Base-by-base conservation (phyloP, 139 green algal genomes). In the Chlamydomonas sphaeroides region DNA sequence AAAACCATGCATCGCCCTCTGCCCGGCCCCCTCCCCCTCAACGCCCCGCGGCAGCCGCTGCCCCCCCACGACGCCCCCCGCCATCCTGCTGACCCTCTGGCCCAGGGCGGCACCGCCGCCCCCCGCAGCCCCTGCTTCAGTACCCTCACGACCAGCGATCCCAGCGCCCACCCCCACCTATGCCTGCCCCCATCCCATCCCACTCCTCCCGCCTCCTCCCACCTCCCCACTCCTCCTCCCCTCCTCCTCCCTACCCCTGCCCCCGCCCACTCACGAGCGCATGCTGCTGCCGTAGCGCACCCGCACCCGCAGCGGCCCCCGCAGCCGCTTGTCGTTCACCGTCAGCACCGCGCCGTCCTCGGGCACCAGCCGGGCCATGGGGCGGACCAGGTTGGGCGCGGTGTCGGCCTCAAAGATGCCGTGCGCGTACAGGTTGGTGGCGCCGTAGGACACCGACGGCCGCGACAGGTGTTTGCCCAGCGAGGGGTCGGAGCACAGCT, bases 241-340 rank as follows among this genome's bases (percentile, higher is more conserved):
- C 26, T 17, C 59, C 3, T 30, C 14, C 28, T 14, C 59, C 28
- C 28, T 66, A 4, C 59, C 35, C 20, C 5, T 30, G 1, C 33
- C 33, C 33, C 18, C 62, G 14, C 4, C 39, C 69, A 14, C 20
- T 33, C 53, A 83, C 23, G 45, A 33, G 1, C 41, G 35, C 82
- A 87, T 83, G 32, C 75, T 25, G 39, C 76, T 68, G 36, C 45
- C 80, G 63, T 84, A 87, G 21, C 80, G 59, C 38, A 94, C 41
- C 53, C 78, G 77, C 28, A 98, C 87, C 8, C 94, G 78, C 76
- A 98, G 71, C 1, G 95, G 88, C 1, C 86, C 85, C 26, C 87
- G 66, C 38, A 99, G 88, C 77, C 93, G 94, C 78, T 97, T 98
- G 90, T 99, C 97, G 78, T 99, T 99, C 4, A 99, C 89, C 2